phyloP scores from a whole-genome alignment of 345 rosid genomes.

The Hypericum androsaemum region DNA sequence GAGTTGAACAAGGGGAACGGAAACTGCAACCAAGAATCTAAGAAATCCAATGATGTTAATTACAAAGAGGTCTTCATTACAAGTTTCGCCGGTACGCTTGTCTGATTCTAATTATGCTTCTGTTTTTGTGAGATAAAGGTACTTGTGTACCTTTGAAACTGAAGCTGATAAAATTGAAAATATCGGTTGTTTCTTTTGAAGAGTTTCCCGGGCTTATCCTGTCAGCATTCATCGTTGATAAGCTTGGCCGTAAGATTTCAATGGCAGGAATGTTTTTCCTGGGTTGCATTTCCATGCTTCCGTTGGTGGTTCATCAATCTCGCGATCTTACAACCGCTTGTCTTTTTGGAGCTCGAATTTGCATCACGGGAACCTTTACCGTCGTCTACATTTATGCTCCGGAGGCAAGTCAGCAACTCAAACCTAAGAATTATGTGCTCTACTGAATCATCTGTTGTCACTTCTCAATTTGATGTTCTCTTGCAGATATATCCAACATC shows the following conservation, averaged over 20 bases:
- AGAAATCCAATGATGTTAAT: slow-evolving; percentile 32
- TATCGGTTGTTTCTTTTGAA: slow-evolving; percentile 19
- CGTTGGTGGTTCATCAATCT: slow-evolving; percentile 56
- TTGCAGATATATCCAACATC: slow-evolving; percentile 76
- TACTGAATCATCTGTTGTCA: too few species aligned
- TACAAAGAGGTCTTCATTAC: slow-evolving; percentile 72
- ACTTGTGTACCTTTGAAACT: not conserved
- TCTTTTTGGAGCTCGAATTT: slow-evolving; percentile 74
- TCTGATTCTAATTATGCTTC: not conserved
- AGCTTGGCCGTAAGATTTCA: slow-evolving; percentile 67
- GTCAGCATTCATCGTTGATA: slow-evolving; percentile 68
- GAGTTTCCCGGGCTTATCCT: slow-evolving; percentile 85
- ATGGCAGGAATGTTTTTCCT: slow-evolving; percentile 72
- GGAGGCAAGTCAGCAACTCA: slow-evolving; percentile 36
- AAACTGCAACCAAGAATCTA: slow-evolving; percentile 27
- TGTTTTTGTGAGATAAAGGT: not conserved
- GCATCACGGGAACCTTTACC: slow-evolving; percentile 72
- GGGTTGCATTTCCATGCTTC: slow-evolving; percentile 60
- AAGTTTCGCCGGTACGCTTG: slow-evolving; percentile 63
- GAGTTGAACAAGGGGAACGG: slow-evolving; percentile 53
- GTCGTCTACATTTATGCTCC: slow-evolving; percentile 77
- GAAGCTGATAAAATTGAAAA: slow-evolving; percentile 9
- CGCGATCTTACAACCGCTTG: slow-evolving; percentile 51
- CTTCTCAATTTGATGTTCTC: too few species aligned
- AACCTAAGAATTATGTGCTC: too few species aligned